phyloP scores from a whole-genome alignment of 352 stramenopile species.

The Blastocystis sp. region DNA sequence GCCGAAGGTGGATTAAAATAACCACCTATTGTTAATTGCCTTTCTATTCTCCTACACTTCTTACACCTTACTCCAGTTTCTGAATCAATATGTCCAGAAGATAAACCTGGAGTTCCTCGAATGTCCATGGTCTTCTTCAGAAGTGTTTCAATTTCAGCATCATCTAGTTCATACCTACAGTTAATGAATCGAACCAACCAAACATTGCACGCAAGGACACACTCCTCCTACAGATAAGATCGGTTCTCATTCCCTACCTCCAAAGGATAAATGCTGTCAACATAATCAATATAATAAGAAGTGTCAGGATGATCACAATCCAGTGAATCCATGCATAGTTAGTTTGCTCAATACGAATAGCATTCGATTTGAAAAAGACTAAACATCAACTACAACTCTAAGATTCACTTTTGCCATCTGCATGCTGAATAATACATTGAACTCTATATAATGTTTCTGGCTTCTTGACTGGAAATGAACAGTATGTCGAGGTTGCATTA shows the following conservation, averaged over 20 bases:
- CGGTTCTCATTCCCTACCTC: not conserved
- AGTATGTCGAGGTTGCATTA: not conserved
- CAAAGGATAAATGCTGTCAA: not conserved
- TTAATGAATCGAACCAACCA: not conserved
- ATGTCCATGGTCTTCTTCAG: conserved; percentile 5
- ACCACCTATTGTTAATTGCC: not conserved
- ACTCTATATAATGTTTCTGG: not conserved
- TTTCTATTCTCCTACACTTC: not conserved
- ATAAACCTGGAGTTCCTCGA: not conserved
- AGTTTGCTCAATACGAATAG: not conserved
- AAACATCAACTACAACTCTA: not conserved
- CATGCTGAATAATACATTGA: not conserved
- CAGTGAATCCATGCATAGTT: not conserved
- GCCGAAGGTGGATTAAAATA: conserved; percentile 31
- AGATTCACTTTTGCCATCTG: not conserved
- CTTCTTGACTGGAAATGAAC: not conserved
- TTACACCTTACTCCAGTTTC: not conserved
- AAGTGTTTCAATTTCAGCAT: conserved; percentile 15
- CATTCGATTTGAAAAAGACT: conserved; percentile 14
- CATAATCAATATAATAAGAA: not conserved
- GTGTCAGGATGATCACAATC: not conserved
- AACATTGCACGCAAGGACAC: not conserved
- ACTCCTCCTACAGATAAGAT: not conserved
- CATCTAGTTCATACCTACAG: conserved; percentile 11
- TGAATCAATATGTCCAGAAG: too few species aligned